A percentile compares a stretch with the other conserved stretches of the same genome.
Conservation (phyloP, 805 yeast genomes). For the Pichia rugopelliculosa region DNA sequence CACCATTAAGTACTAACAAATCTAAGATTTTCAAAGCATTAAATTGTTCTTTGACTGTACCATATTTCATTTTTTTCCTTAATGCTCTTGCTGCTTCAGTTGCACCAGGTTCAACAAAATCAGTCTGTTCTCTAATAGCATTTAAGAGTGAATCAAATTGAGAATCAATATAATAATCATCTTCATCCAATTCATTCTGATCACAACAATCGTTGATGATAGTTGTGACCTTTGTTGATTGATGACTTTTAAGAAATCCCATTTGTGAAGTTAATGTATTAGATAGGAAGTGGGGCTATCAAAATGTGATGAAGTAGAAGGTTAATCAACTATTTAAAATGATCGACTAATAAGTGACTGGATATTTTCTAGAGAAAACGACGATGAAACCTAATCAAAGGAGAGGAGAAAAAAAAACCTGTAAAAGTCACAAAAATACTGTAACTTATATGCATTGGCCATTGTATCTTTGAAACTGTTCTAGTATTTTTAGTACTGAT, state of each 20-base stretch:
- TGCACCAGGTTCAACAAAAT: slow-evolving; percentile 32
- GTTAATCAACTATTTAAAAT: neutral
- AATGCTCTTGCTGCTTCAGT: slow-evolving; percentile 87
- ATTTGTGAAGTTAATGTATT: slow-evolving; percentile 27
- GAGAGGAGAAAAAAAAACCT: neutral
- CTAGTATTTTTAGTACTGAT: neutral
- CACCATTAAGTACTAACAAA: slow-evolving; percentile 51
- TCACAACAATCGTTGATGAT: slow-evolving; percentile 46
- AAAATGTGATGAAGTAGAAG: neutral
- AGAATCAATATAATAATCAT: slow-evolving; percentile 31
- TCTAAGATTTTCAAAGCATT: slow-evolving; percentile 57
- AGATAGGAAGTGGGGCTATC: neutral
- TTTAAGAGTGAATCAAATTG: slow-evolving; percentile 55
- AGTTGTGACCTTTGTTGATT: slow-evolving; percentile 64
- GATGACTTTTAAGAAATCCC: slow-evolving; percentile 54
- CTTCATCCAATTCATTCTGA: slow-evolving; percentile 32
- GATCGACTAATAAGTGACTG: too few relatives aligned
- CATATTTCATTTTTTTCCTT: slow-evolving; percentile 84
- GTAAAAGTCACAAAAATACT: too few relatives aligned
- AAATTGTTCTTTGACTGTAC: slow-evolving; percentile 54
- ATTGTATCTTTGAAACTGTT: too few relatives aligned
- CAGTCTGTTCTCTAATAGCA: slow-evolving; percentile 34
- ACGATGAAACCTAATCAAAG: too few relatives aligned
- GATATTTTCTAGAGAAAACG: too few relatives aligned
- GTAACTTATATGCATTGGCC: too few relatives aligned